These are phyloP conservation scores for Colletotrichum kahawae DNA, from an alignment of 2,329 filamentous ascomycete genomes.

Conservation along the genomic window DNA sequence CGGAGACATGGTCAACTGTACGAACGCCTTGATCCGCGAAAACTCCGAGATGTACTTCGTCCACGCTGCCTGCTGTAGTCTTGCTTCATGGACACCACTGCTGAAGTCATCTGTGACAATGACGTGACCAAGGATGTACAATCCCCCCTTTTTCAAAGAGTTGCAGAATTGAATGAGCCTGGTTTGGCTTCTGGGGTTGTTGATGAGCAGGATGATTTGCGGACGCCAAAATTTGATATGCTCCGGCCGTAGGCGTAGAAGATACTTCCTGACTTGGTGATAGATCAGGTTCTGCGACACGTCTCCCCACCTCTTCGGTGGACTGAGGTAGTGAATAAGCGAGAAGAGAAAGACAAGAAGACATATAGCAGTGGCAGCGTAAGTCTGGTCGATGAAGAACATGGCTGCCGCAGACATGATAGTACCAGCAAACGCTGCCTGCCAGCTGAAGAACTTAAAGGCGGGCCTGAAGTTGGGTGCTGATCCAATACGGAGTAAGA, in stretches of 20 bases:
- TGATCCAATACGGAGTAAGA: constrained; percentile 83
- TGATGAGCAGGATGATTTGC: constrained; percentile 84
- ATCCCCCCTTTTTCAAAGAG: constrained; percentile 83
- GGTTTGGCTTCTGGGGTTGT: constrained; percentile 81
- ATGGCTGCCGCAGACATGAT: constrained; percentile 80
- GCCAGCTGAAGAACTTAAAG: constrained; percentile 89
- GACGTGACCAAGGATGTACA: constrained; percentile 87
- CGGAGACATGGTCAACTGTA: constrained; percentile 84
- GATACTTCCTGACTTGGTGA: constrained; percentile 82
- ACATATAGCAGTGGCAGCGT: constrained; percentile 76
- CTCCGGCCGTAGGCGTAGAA: constrained; percentile 81
- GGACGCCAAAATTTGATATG: constrained; percentile 95
- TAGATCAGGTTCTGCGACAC: constrained; percentile 91
- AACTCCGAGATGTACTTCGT: constrained; percentile 83
- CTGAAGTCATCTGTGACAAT: constrained; percentile 86
- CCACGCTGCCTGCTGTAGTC: constrained; percentile 82
- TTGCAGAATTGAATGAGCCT: constrained; percentile 91
- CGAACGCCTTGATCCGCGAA: constrained; percentile 86
- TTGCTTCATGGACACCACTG: constrained; percentile 78
- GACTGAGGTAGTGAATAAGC: constrained; percentile 83
- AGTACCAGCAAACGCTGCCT: constrained; percentile 77
- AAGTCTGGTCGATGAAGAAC: constrained; percentile 88
- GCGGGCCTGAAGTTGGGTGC: constrained; percentile 88
- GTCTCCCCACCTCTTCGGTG: constrained; percentile 89
- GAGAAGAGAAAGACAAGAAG: constrained; percentile 79